Evolutionary conservation across 2,329 filamentous ascomycete genomes (phyloP).

Genomic region (Blumeria graminis): DNA sequence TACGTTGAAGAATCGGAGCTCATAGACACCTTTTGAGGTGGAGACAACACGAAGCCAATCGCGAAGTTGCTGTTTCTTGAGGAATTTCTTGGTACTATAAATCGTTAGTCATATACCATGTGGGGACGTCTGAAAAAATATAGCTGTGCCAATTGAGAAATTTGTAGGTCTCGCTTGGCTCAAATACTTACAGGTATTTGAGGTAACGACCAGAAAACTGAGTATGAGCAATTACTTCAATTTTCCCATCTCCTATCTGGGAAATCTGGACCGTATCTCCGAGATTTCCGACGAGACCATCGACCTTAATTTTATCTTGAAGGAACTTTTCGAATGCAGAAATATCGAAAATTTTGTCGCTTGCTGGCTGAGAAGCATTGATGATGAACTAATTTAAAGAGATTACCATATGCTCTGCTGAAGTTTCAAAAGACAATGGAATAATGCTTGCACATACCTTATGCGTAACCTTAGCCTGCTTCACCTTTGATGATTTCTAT

Average conservation of each 20-base stretch:
- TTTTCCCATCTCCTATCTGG: constrained; percentile 86
- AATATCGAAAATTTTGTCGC: constrained; percentile 99
- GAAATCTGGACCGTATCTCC: constrained; percentile 79
- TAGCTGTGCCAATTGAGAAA: too few species aligned
- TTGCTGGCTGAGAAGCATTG: constrained; percentile 94
- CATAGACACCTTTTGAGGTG: constrained; percentile 94
- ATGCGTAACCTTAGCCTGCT: constrained; percentile 46
- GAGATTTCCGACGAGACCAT: constrained; percentile 93
- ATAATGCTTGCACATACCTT: constrained; percentile 11
- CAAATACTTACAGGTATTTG: constrained; percentile 76
- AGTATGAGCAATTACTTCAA: constrained; percentile 92
- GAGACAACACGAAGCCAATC: constrained; percentile 99
- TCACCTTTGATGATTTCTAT: constrained; percentile 35
- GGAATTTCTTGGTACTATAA: constrained; percentile 95
- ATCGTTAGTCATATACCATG: neutral
- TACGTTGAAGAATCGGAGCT: constrained; percentile 99
- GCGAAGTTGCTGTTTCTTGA: constrained; percentile 99
- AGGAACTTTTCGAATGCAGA: constrained; percentile 99
- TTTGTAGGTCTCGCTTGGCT: too few species aligned
- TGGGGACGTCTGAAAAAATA: too few species aligned
- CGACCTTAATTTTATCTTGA: constrained; percentile 99
- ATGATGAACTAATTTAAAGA: constrained; percentile 60
- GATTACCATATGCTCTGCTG: neutral
- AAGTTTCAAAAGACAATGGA: constrained; percentile 4
- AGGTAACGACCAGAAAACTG: constrained; percentile 97